Base-by-base conservation (phyloP, 202 grass and related monocot species). In the Setaria viridis region DNA sequence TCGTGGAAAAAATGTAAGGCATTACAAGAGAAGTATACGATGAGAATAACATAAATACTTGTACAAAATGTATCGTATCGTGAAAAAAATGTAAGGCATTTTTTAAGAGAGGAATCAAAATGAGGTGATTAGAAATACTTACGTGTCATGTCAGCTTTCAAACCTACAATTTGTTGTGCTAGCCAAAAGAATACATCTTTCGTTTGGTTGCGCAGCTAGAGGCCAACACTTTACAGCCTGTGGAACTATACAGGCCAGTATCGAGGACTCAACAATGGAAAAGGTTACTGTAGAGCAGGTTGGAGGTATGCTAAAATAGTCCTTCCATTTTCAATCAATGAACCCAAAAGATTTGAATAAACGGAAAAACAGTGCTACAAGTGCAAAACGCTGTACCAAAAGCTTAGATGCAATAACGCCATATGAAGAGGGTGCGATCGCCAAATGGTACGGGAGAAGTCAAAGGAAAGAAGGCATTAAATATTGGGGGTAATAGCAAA, bases 381-480 rank as follows among this genome's bases (percentile, higher is more conserved):
- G 70, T 50, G 39, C 15, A 45, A 56, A 10, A 49, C 4, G 4
- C 4, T 45, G 16, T 4, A 10, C 14, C 5, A 19, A 45, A 56
- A 56, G 16, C 2, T 21, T 32, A 4, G 0, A 8, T 0, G 15
- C 20, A 86, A 90, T 79, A 82, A 34, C 21, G 13, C 30, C 29
- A 3, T 41, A 11, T 1, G n/a, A 2, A 32, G 19, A 71, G 85
- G 89, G 81, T 49, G 0, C 41, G 45, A 9, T 3, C 54, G 56
- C 0, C 29, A 87, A 85, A 85, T 50, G 0, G 14, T 25, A 60
- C 55, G 10, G 13, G 37, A 64, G 30, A 81, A 80, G 76, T 91
- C 85, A 84, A 91, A 84, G 39, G 76, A 50, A 48, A 76, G 80
- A 91, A 80, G 62, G 17, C 74, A 91, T 84, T 91, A 62, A 87